These are phyloP conservation scores for Fusarium incarnatum DNA, from an alignment of 2,329 filamentous ascomycete species.

Conservation along the genomic window DNA sequence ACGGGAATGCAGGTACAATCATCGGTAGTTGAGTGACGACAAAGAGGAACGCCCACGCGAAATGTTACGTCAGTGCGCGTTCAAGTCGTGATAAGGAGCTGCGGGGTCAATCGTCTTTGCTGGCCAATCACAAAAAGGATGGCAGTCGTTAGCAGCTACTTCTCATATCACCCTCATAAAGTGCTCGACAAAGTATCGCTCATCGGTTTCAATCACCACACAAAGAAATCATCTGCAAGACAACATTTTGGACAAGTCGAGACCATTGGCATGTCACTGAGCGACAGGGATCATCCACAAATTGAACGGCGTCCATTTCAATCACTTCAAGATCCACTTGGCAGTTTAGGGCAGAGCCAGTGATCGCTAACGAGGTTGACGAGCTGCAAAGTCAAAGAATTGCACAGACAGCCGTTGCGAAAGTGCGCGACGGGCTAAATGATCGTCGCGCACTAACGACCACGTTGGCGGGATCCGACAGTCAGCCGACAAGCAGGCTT, in stretches of 20 bases:
- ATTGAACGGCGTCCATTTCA: neutral
- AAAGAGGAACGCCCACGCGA: neutral
- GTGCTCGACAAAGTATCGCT: rapidly evolving
- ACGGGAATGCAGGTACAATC: neutral
- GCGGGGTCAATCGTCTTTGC: rapidly evolving
- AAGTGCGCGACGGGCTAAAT: neutral
- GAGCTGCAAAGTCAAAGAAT: neutral
- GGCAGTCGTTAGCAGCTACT: neutral
- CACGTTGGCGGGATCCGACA: neutral
- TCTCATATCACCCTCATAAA: rapidly evolving
- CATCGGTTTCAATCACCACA: neutral
- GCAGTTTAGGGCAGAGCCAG: neutral
- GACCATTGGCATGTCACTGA: neutral
- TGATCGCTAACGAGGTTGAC: neutral
- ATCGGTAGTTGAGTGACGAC: neutral
- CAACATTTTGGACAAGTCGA: neutral
- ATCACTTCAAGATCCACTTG: neutral
- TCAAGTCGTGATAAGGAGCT: neutral
- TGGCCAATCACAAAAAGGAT: neutral
- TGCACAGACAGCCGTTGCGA: neutral
- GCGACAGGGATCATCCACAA: neutral
- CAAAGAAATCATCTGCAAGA: neutral
- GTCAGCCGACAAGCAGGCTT: neutral
- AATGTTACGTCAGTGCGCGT: neutral
- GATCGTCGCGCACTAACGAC: neutral